phyloP scores from a whole-genome alignment of 2,329 filamentous ascomycete species.

The Bertia moriformis region DNA sequence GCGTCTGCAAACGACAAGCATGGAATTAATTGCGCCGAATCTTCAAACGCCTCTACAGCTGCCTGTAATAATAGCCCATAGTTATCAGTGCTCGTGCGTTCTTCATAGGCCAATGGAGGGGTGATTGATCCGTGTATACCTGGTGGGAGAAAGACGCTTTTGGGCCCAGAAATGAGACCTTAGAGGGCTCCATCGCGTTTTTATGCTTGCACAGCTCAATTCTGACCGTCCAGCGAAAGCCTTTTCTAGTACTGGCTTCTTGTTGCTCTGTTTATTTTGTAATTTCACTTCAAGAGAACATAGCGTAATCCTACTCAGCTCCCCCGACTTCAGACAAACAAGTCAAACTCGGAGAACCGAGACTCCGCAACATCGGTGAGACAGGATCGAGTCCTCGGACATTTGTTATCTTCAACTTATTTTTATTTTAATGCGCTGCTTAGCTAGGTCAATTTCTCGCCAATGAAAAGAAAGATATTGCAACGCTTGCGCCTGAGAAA shows the following conservation, averaged over 20 bases:
- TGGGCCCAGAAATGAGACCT: constrained; percentile 35
- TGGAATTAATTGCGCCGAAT: constrained; percentile 12
- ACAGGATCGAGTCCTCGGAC: too few species aligned
- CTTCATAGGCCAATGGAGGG: background rate
- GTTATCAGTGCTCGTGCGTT: too few species aligned
- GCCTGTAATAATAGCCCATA: constrained; percentile 21
- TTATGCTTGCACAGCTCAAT: background rate
- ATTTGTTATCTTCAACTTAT: too few species aligned
- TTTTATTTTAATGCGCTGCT: too few species aligned
- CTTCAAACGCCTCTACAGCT: constrained; percentile 25
- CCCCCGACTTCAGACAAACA: too few species aligned
- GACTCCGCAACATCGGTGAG: too few species aligned
- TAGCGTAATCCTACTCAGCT: background rate
- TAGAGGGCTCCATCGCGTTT: background rate
- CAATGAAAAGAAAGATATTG: too few species aligned
- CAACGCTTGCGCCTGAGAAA: too few species aligned
- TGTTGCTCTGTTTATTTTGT: too few species aligned
- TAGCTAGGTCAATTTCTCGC: too few species aligned
- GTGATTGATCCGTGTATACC: constrained; percentile 17
- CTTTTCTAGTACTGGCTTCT: background rate
- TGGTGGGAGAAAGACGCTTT: constrained; percentile 47
- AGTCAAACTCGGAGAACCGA: too few species aligned
- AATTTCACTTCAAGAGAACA: too few species aligned
- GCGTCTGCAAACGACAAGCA: constrained; percentile 26
- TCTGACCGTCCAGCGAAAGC: background rate